A percentile compares a stretch with the other conserved stretches of the same genome.
phyloP scores from a whole-genome alignment of 805 yeast genomes.

The Nakazawaea populi region DNA sequence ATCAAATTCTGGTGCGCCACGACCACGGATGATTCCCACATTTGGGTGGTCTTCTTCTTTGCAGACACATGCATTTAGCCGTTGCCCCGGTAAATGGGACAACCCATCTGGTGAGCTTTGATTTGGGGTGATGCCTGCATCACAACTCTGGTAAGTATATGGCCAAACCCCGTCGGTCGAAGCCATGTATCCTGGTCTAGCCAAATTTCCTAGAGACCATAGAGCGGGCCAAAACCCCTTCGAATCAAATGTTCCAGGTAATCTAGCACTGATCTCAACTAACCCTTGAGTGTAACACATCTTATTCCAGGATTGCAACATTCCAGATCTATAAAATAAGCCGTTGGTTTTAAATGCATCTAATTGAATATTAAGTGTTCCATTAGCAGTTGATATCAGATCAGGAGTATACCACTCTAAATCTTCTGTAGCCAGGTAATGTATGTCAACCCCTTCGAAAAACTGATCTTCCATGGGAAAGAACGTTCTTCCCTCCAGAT shows the following conservation, averaged over 20 bases:
- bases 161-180: slow-evolving; percentile 89
- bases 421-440: slow-evolving; percentile 76
- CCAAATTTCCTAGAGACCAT: slow-evolving; percentile 84
- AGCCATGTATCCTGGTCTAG: slow-evolving; percentile 75
- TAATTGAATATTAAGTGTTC: slow-evolving; percentile 55
- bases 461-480: slow-evolving; percentile 80
- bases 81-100: slow-evolving; percentile 73
- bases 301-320: slow-evolving; percentile 86
- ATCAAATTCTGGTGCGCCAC: slow-evolving; percentile 91
- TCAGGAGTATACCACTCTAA: slow-evolving; percentile 88
- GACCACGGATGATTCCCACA: slow-evolving; percentile 51
- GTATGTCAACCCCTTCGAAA: slow-evolving; percentile 69
- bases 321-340: slow-evolving; percentile 72
- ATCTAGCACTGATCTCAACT: slow-evolving; percentile 60
- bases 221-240: slow-evolving; percentile 87
- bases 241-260: slow-evolving; percentile 67
- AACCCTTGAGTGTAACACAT: slow-evolving; percentile 74
- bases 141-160: slow-evolving; percentile 70
- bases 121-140: slow-evolving; percentile 83
- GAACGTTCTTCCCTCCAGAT: slow-evolving; percentile 74
- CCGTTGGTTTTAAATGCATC: slow-evolving; percentile 72
- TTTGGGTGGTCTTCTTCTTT: slow-evolving; percentile 74
- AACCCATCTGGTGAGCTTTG: slow-evolving; percentile 80
- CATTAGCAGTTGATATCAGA: slow-evolving; percentile 63
- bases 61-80: slow-evolving; percentile 67